Evolutionary conservation across 2,329 filamentous ascomycete genomes (phyloP).

Genomic region (Nigrospora oryzae): DNA sequence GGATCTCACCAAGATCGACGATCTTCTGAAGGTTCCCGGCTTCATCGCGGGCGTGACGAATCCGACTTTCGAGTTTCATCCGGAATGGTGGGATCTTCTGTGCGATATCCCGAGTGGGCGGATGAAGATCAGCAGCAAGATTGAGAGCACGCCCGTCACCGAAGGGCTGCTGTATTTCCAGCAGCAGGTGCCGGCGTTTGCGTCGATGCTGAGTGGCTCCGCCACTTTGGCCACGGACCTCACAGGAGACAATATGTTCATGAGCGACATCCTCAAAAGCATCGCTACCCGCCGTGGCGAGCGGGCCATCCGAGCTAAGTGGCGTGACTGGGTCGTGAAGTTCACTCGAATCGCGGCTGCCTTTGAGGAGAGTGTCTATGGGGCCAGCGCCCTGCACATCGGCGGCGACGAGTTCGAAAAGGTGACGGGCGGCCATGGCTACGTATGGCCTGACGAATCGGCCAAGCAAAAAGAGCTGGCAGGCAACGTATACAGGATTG

Average conservation of each 20-base stretch:
- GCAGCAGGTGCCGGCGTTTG: conserved; percentile 59
- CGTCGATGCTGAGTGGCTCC: conserved; percentile 35
- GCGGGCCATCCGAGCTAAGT: conserved; percentile 82
- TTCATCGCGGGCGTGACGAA: conserved; percentile 98
- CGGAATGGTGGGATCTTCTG: conserved; percentile 96
- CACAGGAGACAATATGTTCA: conserved; percentile 83
- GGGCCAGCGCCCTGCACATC: conserved; percentile 81
- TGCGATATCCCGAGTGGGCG: conserved; percentile 88
- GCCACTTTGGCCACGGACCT: conserved; percentile 42
- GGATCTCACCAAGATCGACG: conserved; percentile 94
- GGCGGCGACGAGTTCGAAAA: conserved; percentile 64
- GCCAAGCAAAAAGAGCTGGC: conserved; percentile 79
- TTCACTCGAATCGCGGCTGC: conserved; percentile 89
- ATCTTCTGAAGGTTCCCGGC: conserved; percentile 87
- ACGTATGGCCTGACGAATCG: conserved; percentile 84
- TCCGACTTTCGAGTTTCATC: conserved; percentile 87
- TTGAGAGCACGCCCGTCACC: conserved; percentile 71
- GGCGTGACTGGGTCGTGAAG: conserved; percentile 88
- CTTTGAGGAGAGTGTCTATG: conserved; percentile 94
- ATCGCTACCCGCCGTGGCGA: conserved; percentile 84
- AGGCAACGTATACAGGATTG: conserved; percentile 85
- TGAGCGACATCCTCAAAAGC: conserved; percentile 75
- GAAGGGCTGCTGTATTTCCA: conserved; percentile 86
- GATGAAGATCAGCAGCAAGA: conserved; percentile 87
- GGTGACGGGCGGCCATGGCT: conserved; percentile 71